Percentiles rank a stretch among this genome's conserved stretches.
phyloP scores from a whole-genome alignment of 139 green algal species.

The Coelastrella sp. region DNA sequence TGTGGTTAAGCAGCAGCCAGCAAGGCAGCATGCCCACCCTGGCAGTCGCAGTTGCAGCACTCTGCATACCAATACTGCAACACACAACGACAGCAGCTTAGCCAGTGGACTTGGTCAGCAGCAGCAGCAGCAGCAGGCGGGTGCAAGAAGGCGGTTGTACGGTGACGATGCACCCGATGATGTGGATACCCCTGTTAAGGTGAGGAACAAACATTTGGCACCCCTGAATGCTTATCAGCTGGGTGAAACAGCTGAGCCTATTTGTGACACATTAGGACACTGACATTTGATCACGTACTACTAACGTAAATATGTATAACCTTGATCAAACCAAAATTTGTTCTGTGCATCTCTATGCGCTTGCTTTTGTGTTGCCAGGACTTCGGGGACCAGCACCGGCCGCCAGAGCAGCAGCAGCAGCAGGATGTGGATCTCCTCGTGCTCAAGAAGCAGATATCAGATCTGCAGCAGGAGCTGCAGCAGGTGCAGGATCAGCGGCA shows the following conservation, averaged over 20 bases:
- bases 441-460: background rate
- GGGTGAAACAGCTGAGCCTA: background rate
- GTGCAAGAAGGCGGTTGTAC: background rate
- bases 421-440: background rate
- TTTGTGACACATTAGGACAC: no score
- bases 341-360: background rate
- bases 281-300: no score
- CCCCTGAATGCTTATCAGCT: background rate
- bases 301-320: no score
- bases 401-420: conserved; percentile 1
- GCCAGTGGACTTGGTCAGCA: background rate
- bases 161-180: background rate
- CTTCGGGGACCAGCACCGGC: background rate
- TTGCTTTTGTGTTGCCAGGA: background rate
- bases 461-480: background rate
- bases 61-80: background rate
- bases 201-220: background rate
- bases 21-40: background rate
- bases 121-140: background rate
- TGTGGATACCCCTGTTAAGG: background rate
- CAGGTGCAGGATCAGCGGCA: background rate
- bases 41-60: background rate
- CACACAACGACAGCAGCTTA: background rate
- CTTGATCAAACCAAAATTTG: no score
- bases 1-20: background rate